These are phyloP conservation scores for Pseudocercospora eumusae DNA, from an alignment of 2,329 filamentous ascomycete genomes.

Conservation along the genomic window DNA sequence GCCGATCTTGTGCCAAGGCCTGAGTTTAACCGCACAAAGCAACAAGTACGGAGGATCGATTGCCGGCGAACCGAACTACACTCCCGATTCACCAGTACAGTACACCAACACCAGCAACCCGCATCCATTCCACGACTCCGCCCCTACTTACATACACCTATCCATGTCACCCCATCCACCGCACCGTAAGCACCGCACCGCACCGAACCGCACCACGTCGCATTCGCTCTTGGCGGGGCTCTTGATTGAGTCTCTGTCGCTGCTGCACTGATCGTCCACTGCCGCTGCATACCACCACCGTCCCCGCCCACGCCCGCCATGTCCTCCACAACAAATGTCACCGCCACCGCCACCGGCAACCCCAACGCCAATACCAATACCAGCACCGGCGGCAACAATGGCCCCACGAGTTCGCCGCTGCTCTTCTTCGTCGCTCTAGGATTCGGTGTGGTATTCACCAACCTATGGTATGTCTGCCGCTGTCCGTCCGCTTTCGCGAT, in stretches of 20 bases:
- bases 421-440: slow-evolving; percentile 94
- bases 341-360: slow-evolving; percentile 14
- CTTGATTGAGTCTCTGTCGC: slow-evolving; percentile 4
- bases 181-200: too few relatives aligned
- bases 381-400: slow-evolving; percentile 36
- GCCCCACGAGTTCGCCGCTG: slow-evolving; percentile 69
- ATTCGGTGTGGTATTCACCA: slow-evolving; percentile 97
- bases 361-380: background rate
- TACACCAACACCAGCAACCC: background rate
- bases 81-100: background rate
- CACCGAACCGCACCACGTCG: background rate
- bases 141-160: background rate
- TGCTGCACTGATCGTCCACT: too few relatives aligned
- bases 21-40: background rate
- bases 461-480: slow-evolving; percentile 70
- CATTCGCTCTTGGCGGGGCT: background rate
- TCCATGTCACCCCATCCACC: too few relatives aligned
- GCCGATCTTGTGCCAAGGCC: too few relatives aligned
- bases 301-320: slow-evolving; percentile 3
- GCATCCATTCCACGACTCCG: background rate
- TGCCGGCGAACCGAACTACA: background rate
- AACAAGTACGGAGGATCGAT: background rate
- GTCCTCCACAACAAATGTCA: slow-evolving; percentile 11
- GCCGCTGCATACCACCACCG: background rate
- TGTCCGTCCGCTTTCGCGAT: slow-evolving; percentile 14